Evolutionary conservation across 306 rosid genomes (phyloP).

Genomic region (Clitoria ternatea): DNA sequence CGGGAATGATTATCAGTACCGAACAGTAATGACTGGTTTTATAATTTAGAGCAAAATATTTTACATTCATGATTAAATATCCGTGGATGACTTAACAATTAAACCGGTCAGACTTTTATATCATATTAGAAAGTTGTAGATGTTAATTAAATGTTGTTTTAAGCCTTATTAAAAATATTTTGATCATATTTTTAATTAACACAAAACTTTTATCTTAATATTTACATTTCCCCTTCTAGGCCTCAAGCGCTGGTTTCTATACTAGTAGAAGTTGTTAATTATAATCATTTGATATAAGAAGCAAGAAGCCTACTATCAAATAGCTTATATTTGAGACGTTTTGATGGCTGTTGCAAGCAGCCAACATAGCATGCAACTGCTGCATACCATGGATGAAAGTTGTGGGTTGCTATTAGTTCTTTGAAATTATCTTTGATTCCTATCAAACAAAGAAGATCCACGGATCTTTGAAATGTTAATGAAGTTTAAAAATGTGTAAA

Average conservation of each 20-base stretch:
- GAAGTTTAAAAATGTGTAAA: neutral
- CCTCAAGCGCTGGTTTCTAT: neutral
- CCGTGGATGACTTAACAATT: too few species aligned
- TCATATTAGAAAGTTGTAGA: too few species aligned
- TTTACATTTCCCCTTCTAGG: neutral
- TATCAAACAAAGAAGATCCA: neutral
- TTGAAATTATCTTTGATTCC: too few species aligned
- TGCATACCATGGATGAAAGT: neutral
- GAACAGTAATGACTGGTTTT: conserved; percentile 1
- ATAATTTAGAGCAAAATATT: too few species aligned
- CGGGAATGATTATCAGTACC: neutral
- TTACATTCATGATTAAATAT: too few species aligned
- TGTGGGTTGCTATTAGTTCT: too few species aligned
- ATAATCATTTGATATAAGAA: neutral
- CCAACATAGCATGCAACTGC: neutral
- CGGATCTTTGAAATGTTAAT: neutral
- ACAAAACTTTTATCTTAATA: too few species aligned
- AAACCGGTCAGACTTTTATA: too few species aligned
- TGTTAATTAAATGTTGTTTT: too few species aligned
- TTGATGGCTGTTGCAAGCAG: neutral
- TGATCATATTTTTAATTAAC: too few species aligned
- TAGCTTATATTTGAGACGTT: neutral
- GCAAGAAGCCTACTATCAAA: neutral
- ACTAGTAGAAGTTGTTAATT: neutral
- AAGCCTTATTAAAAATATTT: too few species aligned